phyloP scores from a whole-genome alignment of 1,139 yeast genomes.

The Geotrichum aggregatum region DNA sequence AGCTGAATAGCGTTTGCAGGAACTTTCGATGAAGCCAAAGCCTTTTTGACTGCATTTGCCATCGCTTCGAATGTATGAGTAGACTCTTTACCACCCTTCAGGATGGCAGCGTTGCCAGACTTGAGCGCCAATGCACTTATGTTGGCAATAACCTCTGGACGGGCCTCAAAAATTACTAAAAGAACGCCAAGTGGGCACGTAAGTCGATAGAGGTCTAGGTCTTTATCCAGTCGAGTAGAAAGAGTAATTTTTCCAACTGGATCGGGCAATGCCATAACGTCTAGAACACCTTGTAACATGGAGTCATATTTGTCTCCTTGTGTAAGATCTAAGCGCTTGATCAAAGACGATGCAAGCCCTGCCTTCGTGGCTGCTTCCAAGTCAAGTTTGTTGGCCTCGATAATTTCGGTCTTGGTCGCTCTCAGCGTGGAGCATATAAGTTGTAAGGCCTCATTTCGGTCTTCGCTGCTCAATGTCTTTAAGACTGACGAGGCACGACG shows the following conservation, averaged over 20 bases:
- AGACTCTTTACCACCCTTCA: slow-evolving; percentile 96
- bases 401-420: slow-evolving; percentile 54
- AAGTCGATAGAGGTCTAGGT: slow-evolving; percentile 70
- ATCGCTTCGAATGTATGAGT: slow-evolving; percentile 76
- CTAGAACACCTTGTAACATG: slow-evolving; percentile 91
- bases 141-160: slow-evolving; percentile 98
- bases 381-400: slow-evolving; percentile 71
- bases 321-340: slow-evolving; percentile 79
- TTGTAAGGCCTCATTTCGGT: slow-evolving; percentile 68
- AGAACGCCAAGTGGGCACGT: slow-evolving; percentile 94
- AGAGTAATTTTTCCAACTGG: slow-evolving; percentile 85
- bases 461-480: slow-evolving; percentile 68
- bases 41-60: slow-evolving; percentile 63
- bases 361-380: slow-evolving; percentile 60
- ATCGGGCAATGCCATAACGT: slow-evolving; percentile 82
- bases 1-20: slow-evolving; percentile 81
- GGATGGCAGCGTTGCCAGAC: slow-evolving; percentile 85
- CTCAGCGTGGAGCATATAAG: slow-evolving; percentile 66
- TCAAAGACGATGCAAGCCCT: slow-evolving; percentile 60
- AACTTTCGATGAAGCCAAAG: slow-evolving; percentile 54
- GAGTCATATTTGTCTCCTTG: slow-evolving; percentile 81
- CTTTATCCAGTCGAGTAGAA: slow-evolving; percentile 82
- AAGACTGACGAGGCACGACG: slow-evolving; percentile 72
- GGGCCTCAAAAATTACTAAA: slow-evolving; percentile 86
- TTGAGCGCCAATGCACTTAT: slow-evolving; percentile 93